Evolutionary conservation across 2,329 filamentous ascomycete genomes (phyloP), one percentile per base, ranked within the genome.

Genomic region (Cladosporium sp.): DNA sequence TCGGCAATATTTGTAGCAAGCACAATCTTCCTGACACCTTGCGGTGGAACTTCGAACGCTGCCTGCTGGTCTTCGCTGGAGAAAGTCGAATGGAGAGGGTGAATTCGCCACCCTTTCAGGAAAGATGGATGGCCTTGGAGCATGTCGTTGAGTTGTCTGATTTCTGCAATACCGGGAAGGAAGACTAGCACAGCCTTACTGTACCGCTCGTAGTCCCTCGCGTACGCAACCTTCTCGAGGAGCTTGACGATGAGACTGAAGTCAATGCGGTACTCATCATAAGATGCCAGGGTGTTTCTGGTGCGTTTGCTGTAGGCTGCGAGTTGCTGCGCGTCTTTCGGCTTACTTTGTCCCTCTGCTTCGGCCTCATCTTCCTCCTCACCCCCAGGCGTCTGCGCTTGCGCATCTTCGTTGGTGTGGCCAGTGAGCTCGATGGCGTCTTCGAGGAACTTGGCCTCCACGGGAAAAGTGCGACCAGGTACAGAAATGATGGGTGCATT

Each of bases 1-100:
- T 98, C 93, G 4, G 93, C 93, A 68, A 98, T 98, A 66, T 98
- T 98, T 11, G 93, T 98, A 1, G 93, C 91, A 51, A 98, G 79
- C 2, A 98, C 92, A 58, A 98, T 93, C 72, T 98, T 98, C 57
- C 91, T 82, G 53, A 84, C 77, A 0, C 92, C 92, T 3, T 77
- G 78, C 1, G 91, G 89, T 5, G 93, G 93, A 0, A 95, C 73
- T 5, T 89, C 75, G 67, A 98, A 98, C 0, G 93, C 93, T 33
- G 87, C 85, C 70, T 98, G 92, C 67, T 98, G 93, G 56, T 98
- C 93, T 63, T 97, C 92, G 43, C 87, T 96, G 9, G 92, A 90
- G 61, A 98, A 96, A 0, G 87, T 89, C 0, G 93, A 97, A 67
- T 98, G 93, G 34, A 98, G 77, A 10, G 90, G 87, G 67, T 95